A percentile compares a stretch with the other conserved stretches of the same genome.
Conservation (phyloP, 2,329 filamentous ascomycete species). For the Ilyonectria sp. region DNA sequence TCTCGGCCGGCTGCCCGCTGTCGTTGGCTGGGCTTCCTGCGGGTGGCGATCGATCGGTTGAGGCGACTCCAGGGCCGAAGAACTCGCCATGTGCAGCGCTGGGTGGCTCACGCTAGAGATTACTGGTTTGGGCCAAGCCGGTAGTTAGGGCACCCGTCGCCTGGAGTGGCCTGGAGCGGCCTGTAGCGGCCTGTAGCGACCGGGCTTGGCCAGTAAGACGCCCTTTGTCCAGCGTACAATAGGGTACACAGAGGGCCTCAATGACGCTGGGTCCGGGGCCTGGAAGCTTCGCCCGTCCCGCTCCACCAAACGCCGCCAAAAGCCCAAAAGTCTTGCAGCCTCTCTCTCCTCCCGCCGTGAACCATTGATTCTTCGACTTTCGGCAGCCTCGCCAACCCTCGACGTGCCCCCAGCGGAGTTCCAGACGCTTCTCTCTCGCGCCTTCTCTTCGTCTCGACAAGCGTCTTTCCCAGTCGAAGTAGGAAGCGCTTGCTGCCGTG, state of each 20-base stretch:
- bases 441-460: background rate
- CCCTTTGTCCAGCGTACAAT: constrained; percentile 3
- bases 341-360: constrained; percentile 41
- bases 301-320: constrained; percentile 42
- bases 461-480: background rate
- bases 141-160: constrained; percentile 24
- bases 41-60: constrained; percentile 43
- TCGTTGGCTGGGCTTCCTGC: background rate
- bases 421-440: constrained; percentile 22
- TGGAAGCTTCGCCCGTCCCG: constrained; percentile 37
- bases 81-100: background rate
- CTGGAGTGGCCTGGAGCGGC: constrained; percentile 1
- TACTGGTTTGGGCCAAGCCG: constrained; percentile 38
- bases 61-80: constrained; percentile 10
- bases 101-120: constrained; percentile 41
- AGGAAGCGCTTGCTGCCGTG: constrained; percentile 28
- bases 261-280: constrained; percentile 46
- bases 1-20: constrained; percentile 3
- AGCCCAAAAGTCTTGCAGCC: constrained; percentile 44
- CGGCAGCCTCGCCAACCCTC: constrained; percentile 31
- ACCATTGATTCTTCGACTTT: constrained; percentile 32
- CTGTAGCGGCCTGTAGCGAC: background rate
- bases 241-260: constrained; percentile 28
- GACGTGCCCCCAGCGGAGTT: constrained; percentile 18
- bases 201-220: constrained; percentile 8